Base-by-base conservation (phyloP, 805 yeast species). In the Crinitomyces ghanaensis region DNA sequence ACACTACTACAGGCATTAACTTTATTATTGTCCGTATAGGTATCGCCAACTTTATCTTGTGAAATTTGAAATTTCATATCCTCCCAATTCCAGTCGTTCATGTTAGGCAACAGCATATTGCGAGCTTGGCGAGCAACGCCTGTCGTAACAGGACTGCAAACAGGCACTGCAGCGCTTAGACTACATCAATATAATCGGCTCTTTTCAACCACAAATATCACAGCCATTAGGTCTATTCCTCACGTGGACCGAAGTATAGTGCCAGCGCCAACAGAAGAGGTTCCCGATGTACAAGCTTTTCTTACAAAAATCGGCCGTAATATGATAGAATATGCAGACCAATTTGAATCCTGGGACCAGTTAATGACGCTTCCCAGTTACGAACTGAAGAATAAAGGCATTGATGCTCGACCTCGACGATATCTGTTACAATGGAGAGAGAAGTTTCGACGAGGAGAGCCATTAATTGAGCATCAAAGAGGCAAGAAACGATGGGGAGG, bases 401-500 rank as follows among this genome's bases (percentile, higher is more conserved):
- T 88, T 21, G 88, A 82, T 36, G 66, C 74, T 2, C 65, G 72
- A 29, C 67, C 76, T 28, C 68, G 96, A 54, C 70, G 77, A 32
- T 59, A 59, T 58, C 68, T 86, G 38, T 57, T 84, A 40, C 62
- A 68, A 29, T 85, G 93, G 77, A 66, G 72, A 31, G 76, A 85
- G 49, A 72, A 68, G 46, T 77, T 66, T 48, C 68, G 72, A 46
- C 66, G 70, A 39, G 72, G 76, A 34, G 66, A 64, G 34, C 64
- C 68, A 14, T 59, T 80, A 37, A 48, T 60, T 37, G 80, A 74
- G 48, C 64, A 72, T 42, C 70, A 69, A 45, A 56, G 62, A 41
- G 83, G 86, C n/a, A 76, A 68, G 63, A 83, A 83, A 66, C 66
- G 69, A 46, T 63, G 74, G 59, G 95, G 95, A 17, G 94, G 95